Conservation (phyloP, 2,329 filamentous ascomycete genomes). For the Massarina eburnea region DNA sequence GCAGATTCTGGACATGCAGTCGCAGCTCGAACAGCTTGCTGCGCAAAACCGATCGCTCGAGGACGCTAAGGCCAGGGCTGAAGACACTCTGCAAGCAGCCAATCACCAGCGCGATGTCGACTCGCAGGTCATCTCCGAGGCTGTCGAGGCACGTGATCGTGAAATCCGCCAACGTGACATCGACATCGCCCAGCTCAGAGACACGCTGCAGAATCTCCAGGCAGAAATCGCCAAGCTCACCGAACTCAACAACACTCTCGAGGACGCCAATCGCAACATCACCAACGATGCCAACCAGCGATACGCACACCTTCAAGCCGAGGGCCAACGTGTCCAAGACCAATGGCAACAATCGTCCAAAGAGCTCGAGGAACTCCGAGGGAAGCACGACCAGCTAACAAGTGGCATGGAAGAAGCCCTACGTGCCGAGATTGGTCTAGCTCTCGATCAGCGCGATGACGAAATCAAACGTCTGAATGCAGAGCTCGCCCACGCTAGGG, state of each 20-base stretch:
- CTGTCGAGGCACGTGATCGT: slow-evolving; percentile 65
- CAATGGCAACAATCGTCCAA: slow-evolving; percentile 62
- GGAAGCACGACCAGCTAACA: slow-evolving; percentile 64
- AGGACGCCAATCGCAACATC: slow-evolving; percentile 75
- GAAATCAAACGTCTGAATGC: slow-evolving; percentile 78
- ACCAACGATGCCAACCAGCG: slow-evolving; percentile 74
- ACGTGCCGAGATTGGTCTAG: slow-evolving; percentile 61
- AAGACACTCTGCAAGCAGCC: slow-evolving; percentile 62
- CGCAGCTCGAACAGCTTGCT: slow-evolving; percentile 77
- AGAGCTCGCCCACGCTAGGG: slow-evolving; percentile 72
- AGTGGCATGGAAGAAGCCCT: slow-evolving; percentile 65
- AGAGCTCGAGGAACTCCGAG: slow-evolving; percentile 69
- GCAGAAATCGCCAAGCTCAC: slow-evolving; percentile 78
- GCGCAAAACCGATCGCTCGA: slow-evolving; percentile 81
- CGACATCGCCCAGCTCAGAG: slow-evolving; percentile 81
- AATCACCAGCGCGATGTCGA: slow-evolving; percentile 58
- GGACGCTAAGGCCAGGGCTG: slow-evolving; percentile 70
- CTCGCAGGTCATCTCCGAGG: slow-evolving; percentile 51
- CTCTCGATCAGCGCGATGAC: slow-evolving; percentile 77
- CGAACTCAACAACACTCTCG: slow-evolving; percentile 79
- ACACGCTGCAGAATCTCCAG: slow-evolving; percentile 76
- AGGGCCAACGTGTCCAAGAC: slow-evolving; percentile 59
- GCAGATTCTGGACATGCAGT: slow-evolving; percentile 88
- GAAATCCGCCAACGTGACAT: slow-evolving; percentile 79
- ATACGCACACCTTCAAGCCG: slow-evolving; percentile 66